Base-by-base conservation (phyloP, 495 filamentous ascomycete species). In the Neurospora tetraspora region DNA sequence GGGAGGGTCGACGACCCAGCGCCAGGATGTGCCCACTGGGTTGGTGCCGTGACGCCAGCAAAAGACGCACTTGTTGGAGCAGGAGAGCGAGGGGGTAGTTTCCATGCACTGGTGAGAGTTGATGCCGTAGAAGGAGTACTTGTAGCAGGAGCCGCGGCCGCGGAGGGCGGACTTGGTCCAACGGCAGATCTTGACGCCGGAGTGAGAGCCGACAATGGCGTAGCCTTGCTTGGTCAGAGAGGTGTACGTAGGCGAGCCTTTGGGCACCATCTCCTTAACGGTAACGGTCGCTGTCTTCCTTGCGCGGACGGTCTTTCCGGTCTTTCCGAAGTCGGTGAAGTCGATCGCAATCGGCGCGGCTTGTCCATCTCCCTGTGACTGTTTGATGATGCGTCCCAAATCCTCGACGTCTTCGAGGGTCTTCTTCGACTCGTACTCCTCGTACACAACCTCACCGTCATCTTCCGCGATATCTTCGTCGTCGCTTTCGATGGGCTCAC, bases 121-220 rank as follows among this genome's bases (percentile, higher is more conserved):
- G 78, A 98, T 98, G 73, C 94, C 95, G 81, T 98, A 98, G 83
- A 98, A 97, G 8, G 92, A 94, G 80, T 86, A 97, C 80, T 98
- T 98, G 86, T 98, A 98, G 85, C 95, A 98, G 27, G 93, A 96
- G 12, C 95, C 95, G 20, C 95, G 89, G 38, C 95, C 95, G 69
- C 95, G 93, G n/a, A 98, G 90, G 5, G 95, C 95, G 7, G 94
- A 97, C 82, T 98, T 98, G 11, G 95, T 98, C 95, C 95, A 98
- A 34, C 95, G 92, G 79, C 95, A 98, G 76, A 97, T 97, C 82
- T 98, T 98, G 71, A 98, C 95, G 34, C 95, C 95, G 10, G 93
- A 96, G 82, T 98, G 95, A 0, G 94, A 94, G 69, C 95, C 95
- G 69, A 98, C 91, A 71, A 98, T 98, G 0, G 91, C 89, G 80